Conservation (phyloP, 768 basidiomycete species). For the Hygrocybe punicea region DNA sequence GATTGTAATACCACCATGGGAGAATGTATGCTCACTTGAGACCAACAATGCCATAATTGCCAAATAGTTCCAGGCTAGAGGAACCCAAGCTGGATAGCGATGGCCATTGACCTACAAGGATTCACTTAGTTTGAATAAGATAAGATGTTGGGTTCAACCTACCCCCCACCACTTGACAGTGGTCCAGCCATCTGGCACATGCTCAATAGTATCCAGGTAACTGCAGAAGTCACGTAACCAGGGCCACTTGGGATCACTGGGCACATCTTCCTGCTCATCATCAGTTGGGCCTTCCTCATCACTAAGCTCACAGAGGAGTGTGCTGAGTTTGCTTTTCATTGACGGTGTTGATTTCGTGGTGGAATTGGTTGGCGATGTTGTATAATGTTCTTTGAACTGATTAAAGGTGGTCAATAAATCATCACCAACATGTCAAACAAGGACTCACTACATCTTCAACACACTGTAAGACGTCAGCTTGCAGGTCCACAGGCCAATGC, state of each 20-base stretch:
- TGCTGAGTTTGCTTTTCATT: background rate
- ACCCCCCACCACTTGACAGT: conserved; percentile 39
- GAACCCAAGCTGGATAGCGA: conserved; percentile 34
- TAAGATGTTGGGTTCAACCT: conserved; percentile 3
- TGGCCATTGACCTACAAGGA: conserved; percentile 20
- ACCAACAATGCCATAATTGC: conserved; percentile 40
- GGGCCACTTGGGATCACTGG: conserved; percentile 8
- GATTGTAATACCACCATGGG: conserved; percentile 38
- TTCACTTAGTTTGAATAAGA: background rate
- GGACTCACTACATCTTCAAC: conserved; percentile 16
- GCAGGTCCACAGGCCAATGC: conserved; percentile 23
- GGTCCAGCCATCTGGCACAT: conserved; percentile 14
- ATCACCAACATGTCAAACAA: too few relatives aligned
- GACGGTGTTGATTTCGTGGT: too few relatives aligned
- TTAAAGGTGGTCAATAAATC: too few relatives aligned
- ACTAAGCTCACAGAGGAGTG: too few relatives aligned
- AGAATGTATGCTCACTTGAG: conserved; percentile 42
- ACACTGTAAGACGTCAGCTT: conserved; percentile 10
- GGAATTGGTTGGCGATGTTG: too few relatives aligned
- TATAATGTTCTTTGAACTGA: too few relatives aligned
- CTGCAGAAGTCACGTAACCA: conserved; percentile 20
- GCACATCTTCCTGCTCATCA: too few relatives aligned
- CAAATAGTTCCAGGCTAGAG: conserved; percentile 37
- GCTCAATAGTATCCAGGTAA: conserved; percentile 18
- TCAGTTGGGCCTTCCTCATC: too few relatives aligned